Evolutionary conservation across 345 rosid genomes (phyloP).

Genomic region (Moricandia moricandioides): DNA sequence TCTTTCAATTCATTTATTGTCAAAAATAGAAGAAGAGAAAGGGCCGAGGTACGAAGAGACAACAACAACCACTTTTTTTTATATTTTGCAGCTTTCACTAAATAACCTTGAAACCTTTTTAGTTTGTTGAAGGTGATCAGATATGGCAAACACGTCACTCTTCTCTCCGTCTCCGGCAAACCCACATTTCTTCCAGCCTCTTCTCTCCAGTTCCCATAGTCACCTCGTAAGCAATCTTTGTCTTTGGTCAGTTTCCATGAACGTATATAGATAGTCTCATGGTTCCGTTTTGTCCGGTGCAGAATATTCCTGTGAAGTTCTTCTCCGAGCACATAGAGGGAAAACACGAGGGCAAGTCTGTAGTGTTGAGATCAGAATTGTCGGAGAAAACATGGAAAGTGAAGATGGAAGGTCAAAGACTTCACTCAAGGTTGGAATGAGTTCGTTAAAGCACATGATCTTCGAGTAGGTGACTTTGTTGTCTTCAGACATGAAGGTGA

Average conservation of each 20-base stretch:
- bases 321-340: constrained; percentile 7
- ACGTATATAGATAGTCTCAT: neutral
- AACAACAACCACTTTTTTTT: neutral
- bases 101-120: neutral
- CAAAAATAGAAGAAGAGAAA: neutral
- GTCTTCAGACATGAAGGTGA: constrained; percentile 25
- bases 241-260: neutral
- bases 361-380: neutral
- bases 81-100: neutral
- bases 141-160: neutral
- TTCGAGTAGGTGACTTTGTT: constrained; percentile 9
- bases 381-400: constrained; percentile 14
- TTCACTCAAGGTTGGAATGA: constrained; percentile 1
- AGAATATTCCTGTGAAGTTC: constrained; percentile 15
- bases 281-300: neutral
- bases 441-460: constrained; percentile 1
- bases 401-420: constrained; percentile 8
- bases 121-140: neutral
- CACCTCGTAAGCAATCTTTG: constrained; percentile 11
- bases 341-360: neutral
- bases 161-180: neutral
- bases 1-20: neutral
- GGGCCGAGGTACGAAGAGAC: neutral
- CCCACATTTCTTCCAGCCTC: constrained; percentile 17
- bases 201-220: neutral